A percentile compares a stretch with the other conserved stretches of the same genome.
Conservation (phyloP, 495 filamentous ascomycete genomes). For the Penicillium pulvis region DNA sequence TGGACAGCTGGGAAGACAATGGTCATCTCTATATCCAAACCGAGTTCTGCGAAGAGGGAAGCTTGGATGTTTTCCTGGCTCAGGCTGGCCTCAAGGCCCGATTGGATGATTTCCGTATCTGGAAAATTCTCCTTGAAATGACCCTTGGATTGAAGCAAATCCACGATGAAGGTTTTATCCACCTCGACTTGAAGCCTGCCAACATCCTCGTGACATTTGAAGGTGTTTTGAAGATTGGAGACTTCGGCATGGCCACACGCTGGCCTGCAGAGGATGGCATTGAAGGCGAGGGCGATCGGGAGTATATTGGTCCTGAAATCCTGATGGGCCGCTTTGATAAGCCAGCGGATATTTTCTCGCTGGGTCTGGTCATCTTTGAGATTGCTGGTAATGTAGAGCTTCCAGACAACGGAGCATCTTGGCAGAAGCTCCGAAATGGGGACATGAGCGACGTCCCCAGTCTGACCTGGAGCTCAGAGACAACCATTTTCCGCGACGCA, state of each 20-base stretch:
- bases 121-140: constrained; percentile 91
- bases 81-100: constrained; percentile 78
- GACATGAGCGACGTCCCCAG: constrained; percentile 85
- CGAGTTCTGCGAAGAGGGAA: constrained; percentile 92
- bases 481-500: constrained; percentile 69
- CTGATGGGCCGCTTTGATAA: constrained; percentile 82
- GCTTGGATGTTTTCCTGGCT: constrained; percentile 77
- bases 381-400: constrained; percentile 88
- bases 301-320: constrained; percentile 93
- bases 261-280: constrained; percentile 76
- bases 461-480: constrained; percentile 75
- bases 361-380: constrained; percentile 92
- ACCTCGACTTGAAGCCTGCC: constrained; percentile 93
- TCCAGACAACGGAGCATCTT: constrained; percentile 86
- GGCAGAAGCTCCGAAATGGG: constrained; percentile 83
- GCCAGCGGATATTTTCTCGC: constrained; percentile 87
- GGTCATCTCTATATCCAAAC: constrained; percentile 92
- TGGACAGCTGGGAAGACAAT: constrained; percentile 83
- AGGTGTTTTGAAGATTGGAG: constrained; percentile 89
- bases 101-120: constrained; percentile 95
- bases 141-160: constrained; percentile 81
- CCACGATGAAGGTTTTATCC: constrained; percentile 84
- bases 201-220: constrained; percentile 92
- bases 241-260: constrained; percentile 88
- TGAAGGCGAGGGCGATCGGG: constrained; percentile 91